A percentile compares a stretch with the other conserved stretches of the same genome.
Conservation (phyloP, 495 filamentous ascomycete genomes). For the Aspergillus asperescens region DNA sequence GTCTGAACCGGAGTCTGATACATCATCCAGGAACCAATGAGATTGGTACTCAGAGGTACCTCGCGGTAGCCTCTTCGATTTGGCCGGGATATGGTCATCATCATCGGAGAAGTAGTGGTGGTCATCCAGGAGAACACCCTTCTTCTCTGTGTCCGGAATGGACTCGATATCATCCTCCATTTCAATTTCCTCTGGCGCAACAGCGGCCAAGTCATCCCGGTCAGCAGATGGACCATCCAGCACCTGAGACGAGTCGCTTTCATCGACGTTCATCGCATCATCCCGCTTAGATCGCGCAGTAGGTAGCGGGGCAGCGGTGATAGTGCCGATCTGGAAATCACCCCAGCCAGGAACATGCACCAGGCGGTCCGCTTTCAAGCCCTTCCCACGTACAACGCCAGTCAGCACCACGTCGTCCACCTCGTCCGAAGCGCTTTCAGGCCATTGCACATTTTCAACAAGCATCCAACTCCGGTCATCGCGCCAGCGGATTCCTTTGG, state of each 20-base stretch:
- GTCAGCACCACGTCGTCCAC: conserved; percentile 64
- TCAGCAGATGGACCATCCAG: conserved; percentile 68
- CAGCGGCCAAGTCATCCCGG: conserved; percentile 71
- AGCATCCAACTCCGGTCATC: conserved; percentile 94
- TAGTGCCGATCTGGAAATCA: conserved; percentile 88
- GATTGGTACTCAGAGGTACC: conserved; percentile 92
- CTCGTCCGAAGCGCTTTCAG: conserved; percentile 41
- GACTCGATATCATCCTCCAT: conserved; percentile 65
- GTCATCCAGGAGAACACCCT: conserved; percentile 87
- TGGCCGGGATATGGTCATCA: conserved; percentile 54
- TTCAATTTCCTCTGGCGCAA: conserved; percentile 79
- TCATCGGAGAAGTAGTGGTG: conserved; percentile 98
- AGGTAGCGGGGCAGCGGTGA: conserved; percentile 62
- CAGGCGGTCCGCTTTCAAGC: conserved; percentile 81
- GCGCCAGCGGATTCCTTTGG: conserved; percentile 89
- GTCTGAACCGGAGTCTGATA: conserved; percentile 83
- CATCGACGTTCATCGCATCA: conserved; percentile 67
- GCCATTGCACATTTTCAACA: conserved; percentile 73
- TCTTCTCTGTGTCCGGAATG: conserved; percentile 52
- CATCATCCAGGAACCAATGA: conserved; percentile 85
- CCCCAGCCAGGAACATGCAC: conserved; percentile 93
- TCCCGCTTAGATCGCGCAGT: conserved; percentile 50
- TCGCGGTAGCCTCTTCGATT: conserved; percentile 73
- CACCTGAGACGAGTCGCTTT: conserved; percentile 42
- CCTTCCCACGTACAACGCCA: conserved; percentile 79